Conservation (phyloP, 2,329 filamentous ascomycete species). For the Aspergillus jensenii region DNA sequence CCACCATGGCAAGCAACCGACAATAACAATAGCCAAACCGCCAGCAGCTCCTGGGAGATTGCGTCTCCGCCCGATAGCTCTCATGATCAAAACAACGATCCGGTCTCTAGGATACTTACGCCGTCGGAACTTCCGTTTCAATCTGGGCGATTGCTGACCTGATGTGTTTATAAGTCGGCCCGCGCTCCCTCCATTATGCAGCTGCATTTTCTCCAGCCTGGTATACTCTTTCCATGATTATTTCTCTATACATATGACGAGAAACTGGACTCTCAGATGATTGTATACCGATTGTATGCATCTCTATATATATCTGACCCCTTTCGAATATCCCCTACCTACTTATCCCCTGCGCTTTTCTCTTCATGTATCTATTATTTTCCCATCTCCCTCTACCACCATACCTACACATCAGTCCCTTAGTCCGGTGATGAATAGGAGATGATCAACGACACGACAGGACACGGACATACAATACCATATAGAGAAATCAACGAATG, state of each 20-base stretch:
- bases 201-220: too few species aligned
- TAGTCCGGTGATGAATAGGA: not conserved
- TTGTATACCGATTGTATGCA: too few species aligned
- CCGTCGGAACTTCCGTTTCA: slow-evolving; percentile 1
- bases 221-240: too few species aligned
- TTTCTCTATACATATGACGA: too few species aligned
- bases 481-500: not conserved
- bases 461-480: not conserved
- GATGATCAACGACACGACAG: not conserved
- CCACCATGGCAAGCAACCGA: slow-evolving; percentile 1
- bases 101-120: slow-evolving; percentile 8
- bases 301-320: too few species aligned
- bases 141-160: not conserved
- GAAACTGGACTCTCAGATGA: too few species aligned
- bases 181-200: not conserved
- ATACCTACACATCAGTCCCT: not conserved
- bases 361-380: not conserved
- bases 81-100: slow-evolving; percentile 1
- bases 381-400: too few species aligned
- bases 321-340: too few species aligned
- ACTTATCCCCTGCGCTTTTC: not conserved
- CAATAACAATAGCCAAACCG: not conserved
- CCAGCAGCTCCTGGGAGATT: not conserved
- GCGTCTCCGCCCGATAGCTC: slow-evolving; percentile 5
- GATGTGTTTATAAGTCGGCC: not conserved